These are phyloP conservation scores for Coemansia sp. DNA, from an alignment of 192 early-diverging fungal genomes.

Conservation along the genomic window DNA sequence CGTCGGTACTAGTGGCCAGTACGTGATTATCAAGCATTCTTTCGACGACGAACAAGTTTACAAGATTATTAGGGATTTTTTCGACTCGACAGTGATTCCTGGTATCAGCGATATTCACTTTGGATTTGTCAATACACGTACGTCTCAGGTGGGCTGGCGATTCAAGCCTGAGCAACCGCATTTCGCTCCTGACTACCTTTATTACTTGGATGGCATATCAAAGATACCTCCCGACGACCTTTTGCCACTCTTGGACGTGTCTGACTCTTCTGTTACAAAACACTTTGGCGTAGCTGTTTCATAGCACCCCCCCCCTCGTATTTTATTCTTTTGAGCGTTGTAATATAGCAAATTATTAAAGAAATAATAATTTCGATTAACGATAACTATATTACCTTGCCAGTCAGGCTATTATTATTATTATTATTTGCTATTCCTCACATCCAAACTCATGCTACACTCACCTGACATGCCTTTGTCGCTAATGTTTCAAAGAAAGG, in stretches of 20 bases:
- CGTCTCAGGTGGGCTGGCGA: neutral
- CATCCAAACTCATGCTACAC: too few relatives aligned
- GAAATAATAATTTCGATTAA: neutral
- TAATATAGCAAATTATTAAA: neutral
- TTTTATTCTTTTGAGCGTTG: neutral
- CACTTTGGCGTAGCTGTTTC: neutral
- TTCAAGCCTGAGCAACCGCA: neutral
- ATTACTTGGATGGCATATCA: neutral
- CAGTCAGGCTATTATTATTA: neutral
- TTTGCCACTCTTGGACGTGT: neutral
- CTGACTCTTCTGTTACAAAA: neutral
- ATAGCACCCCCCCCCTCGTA: neutral
- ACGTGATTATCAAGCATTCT: conserved; percentile 1
- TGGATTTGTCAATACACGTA: conserved; percentile 1
- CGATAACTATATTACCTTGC: neutral
- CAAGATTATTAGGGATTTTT: conserved; percentile 6
- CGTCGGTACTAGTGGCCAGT: neutral
- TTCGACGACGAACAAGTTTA: neutral
- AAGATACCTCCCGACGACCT: neutral
- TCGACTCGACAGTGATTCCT: neutral
- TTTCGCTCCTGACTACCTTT: neutral
- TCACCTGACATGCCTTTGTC: too few relatives aligned
- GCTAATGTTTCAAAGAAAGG: too few relatives aligned
- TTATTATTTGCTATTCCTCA: too few relatives aligned
- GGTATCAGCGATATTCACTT: neutral